Evolutionary conservation across 2,329 filamentous ascomycete genomes (phyloP), one percentile per base, ranked within the genome.

Genomic region (Colletotrichum sp.): DNA sequence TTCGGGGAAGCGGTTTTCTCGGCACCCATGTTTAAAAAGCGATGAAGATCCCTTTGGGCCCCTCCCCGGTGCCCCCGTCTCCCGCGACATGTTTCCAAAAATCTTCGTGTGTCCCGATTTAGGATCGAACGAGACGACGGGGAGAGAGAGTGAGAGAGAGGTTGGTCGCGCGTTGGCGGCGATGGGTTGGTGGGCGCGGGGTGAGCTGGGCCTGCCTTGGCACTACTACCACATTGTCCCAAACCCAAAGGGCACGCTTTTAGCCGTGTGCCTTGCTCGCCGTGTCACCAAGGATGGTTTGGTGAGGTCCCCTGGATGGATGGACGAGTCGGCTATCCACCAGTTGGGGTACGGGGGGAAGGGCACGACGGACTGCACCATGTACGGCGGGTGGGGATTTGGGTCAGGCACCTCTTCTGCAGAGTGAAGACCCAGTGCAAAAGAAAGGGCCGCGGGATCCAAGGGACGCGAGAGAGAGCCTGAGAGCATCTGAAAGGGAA

Each of bases 401-500:
- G 36, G 38, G 62, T 51, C 51, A 70, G 34, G 34, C 34, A 59
- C 47, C 15, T 18, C n/a, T 27, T 58, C 34, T 51, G 66, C 66
- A 65, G 33, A 63, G 29, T 63, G 38, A 3, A n/a, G 61, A 47
- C 21, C 33, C 33, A 12, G 12, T 29, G 58, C n/a, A 61, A 34
- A 61, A 33, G n/a, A 61, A 15, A 21, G 59, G 70, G 54, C 66
- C 36, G 54, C 66, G 66, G 70, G 59, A 38, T 64, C 34, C 57
- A 18, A 73, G 71, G 68, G 21, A 62, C 61, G 62, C 67, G 71
- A 73, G 67, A 61, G 57, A 59, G 31, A 59, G 51, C 27, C n/a
- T 38, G n/a, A 38, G 8, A 18, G 68, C 27, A 54, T 47, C 54
- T 66, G 33, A 36, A 34, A 34, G 43, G 43, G 43, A 36, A 64